Evolutionary conservation across 2,329 filamentous ascomycete species (phyloP), one percentile per base, ranked within the genome.

Genomic region (Lasiodiplodia sp.): DNA sequence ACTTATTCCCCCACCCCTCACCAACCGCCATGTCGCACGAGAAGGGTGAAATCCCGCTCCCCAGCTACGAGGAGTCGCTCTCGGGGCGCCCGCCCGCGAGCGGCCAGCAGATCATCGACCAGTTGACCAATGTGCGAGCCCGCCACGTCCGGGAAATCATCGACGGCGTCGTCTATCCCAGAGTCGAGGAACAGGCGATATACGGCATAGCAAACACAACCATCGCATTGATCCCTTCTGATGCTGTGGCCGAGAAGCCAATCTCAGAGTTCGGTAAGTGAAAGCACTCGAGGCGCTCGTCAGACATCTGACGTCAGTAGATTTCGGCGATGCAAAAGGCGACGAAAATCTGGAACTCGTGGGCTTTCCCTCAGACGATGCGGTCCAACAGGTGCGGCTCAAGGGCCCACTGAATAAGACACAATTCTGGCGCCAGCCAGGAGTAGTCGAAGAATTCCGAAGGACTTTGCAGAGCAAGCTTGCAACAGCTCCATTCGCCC

Each of bases 161-260:
- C 37, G 72, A 76, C 37, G 75, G 71, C 2, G 75, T 81, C 69
- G 79, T 85, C 68, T 77, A 81, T 37, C 82, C 83, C 1, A 72
- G 81, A 21, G 73, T 85, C 58, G 72, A 78, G 66, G 69, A 76
- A 14, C 80, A 81, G 70, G 79, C 79, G 49, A 72, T 76, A 12
- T 78, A 79, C 38, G 82, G 82, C 34, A 79, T 84, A 49, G 79
- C 80, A 18, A 79, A 79, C 69, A 82, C 81, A 16, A 81, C 78
- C 14, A 79, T 84, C 68, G 76, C 83, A 38, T 75, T 85, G 16
- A 73, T 85, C 0, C 83, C 83, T 11, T 83, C 82, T 3, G 80
- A 83, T 69, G 63, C 25, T 47, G 34, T 66, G 16, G 23, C 60
- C 16, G 60, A 64, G n/a, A 64, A 64, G 23, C 60, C 60, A 31